A percentile compares a stretch with the other conserved stretches of the same genome.
Evolutionary conservation across 2,329 filamentous ascomycete species (phyloP).

Genomic region (Fusarium sp.): DNA sequence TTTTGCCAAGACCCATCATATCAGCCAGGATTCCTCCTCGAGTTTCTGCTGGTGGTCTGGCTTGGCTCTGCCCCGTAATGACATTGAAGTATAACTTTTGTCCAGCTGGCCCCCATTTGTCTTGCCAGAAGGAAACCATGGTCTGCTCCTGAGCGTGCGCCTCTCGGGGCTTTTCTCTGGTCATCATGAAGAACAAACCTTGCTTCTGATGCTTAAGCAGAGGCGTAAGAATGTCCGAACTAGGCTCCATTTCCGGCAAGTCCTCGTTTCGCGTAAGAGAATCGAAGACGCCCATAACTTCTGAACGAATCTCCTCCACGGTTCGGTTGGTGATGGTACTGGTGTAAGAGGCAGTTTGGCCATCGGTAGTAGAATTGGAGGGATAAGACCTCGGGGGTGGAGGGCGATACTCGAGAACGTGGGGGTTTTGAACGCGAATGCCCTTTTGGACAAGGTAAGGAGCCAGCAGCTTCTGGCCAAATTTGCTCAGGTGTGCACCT

Average conservation of each 20-base stretch:
- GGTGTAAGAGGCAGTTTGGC: constrained; percentile 46
- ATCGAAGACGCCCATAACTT: constrained; percentile 91
- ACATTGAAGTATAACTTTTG: constrained; percentile 82
- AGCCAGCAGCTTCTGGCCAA: constrained; percentile 76
- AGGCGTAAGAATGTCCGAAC: constrained; percentile 72
- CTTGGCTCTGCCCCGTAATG: constrained; percentile 80
- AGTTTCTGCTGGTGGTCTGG: constrained; percentile 74
- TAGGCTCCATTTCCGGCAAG: constrained; percentile 80
- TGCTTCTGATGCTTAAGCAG: constrained; percentile 92
- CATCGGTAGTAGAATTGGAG: constrained; percentile 39
- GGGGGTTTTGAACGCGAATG: constrained; percentile 83
- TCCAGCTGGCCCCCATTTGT: constrained; percentile 65
- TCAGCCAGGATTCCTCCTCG: constrained; percentile 84
- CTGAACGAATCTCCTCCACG: constrained; percentile 87
- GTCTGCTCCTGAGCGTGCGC: constrained; percentile 71
- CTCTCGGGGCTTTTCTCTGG: constrained; percentile 78
- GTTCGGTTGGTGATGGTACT: constrained; percentile 68
- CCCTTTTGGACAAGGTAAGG: constrained; percentile 77
- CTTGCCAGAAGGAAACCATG: constrained; percentile 84
- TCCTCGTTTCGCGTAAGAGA: constrained; percentile 82
- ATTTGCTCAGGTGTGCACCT: constrained; percentile 75
- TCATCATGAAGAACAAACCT: constrained; percentile 87
- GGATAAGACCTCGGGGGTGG: constrained; percentile 55
- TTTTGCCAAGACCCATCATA: constrained; percentile 93
- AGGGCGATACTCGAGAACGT: constrained; percentile 67